phyloP scores from a whole-genome alignment of 139 green algal species.

The Zygnema circumcarinatum region DNA sequence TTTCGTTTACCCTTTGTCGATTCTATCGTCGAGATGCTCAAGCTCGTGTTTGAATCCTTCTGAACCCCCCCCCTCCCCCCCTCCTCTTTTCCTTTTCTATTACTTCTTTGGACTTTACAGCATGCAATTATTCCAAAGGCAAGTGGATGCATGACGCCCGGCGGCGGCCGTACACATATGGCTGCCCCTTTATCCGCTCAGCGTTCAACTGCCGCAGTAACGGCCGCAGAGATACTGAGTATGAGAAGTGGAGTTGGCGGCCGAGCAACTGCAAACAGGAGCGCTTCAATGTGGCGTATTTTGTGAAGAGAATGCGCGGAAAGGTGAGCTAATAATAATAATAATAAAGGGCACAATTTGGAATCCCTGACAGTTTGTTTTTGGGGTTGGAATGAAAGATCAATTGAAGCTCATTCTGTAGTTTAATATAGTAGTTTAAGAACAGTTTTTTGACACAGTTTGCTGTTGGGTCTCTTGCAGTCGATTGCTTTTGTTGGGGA shows the following conservation, averaged over 20 bases:
- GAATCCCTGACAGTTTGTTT: background rate
- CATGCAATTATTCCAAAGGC: conserved; percentile 35
- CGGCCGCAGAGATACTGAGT: conserved; percentile 7
- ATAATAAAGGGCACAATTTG: background rate
- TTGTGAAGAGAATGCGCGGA: conserved; percentile 4
- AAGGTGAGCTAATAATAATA: conserved; percentile 24
- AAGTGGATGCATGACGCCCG: conserved; percentile 16
- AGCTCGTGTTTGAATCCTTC: background rate
- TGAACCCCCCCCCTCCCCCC: background rate
- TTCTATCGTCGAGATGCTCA: background rate
- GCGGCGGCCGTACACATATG: background rate
- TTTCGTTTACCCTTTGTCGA: background rate
- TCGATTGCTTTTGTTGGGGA: conserved; percentile 35
- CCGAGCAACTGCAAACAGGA: conserved; percentile 19
- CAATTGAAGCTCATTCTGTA: background rate
- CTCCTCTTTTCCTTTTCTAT: background rate
- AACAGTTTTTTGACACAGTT: background rate
- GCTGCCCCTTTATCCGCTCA: conserved; percentile 30
- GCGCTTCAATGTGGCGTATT: conserved; percentile 31
- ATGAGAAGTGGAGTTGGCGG: conserved; percentile 29
- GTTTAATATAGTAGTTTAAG: background rate
- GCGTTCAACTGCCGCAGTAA: conserved; percentile 46
- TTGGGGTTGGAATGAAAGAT: background rate
- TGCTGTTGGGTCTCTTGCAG: conserved; percentile 5
- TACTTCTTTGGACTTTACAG: conserved; percentile 6